These are phyloP conservation scores for Tylopilus sp. DNA, from an alignment of 768 basidiomycete species.

Conservation along the genomic window DNA sequence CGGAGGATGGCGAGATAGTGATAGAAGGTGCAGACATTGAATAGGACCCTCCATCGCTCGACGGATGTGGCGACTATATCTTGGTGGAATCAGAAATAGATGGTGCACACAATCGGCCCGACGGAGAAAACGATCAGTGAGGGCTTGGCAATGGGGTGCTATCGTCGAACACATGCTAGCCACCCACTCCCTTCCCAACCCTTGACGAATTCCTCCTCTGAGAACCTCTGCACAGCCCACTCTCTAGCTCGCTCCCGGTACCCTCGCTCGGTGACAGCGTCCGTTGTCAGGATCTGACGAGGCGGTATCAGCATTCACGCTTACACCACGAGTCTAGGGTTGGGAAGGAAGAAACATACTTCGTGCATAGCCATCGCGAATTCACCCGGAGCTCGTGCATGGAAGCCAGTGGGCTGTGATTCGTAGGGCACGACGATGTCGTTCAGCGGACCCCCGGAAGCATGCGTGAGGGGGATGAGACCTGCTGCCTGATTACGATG, in stretches of 20 bases:
- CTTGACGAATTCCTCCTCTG: constrained; percentile 70
- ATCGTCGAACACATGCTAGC: constrained; percentile 32
- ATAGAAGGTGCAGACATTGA: constrained; percentile 46
- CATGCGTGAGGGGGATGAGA: constrained; percentile 86
- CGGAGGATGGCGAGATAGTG: constrained; percentile 70
- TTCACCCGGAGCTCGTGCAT: constrained; percentile 60
- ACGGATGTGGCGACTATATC: neutral
- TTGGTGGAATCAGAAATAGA: neutral
- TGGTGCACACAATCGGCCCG: neutral
- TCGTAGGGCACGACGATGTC: constrained; percentile 87
- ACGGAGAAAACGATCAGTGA: too few species aligned
- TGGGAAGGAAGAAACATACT: constrained; percentile 27
- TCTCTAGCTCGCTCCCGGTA: constrained; percentile 67
- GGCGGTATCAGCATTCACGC: constrained; percentile 10
- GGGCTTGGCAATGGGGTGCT: neutral
- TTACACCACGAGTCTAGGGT: neutral
- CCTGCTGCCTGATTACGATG: constrained; percentile 75
- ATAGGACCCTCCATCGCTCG: neutral
- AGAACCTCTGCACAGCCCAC: constrained; percentile 73
- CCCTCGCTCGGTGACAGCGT: constrained; percentile 49
- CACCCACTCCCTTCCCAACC: constrained; percentile 71
- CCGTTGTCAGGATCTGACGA: constrained; percentile 45
- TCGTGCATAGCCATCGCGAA: constrained; percentile 68
- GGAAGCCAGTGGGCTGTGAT: constrained; percentile 76
- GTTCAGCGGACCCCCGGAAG: constrained; percentile 85